phyloP scores from a whole-genome alignment of 805 yeast species.

The Yarrowia alimentaria region DNA sequence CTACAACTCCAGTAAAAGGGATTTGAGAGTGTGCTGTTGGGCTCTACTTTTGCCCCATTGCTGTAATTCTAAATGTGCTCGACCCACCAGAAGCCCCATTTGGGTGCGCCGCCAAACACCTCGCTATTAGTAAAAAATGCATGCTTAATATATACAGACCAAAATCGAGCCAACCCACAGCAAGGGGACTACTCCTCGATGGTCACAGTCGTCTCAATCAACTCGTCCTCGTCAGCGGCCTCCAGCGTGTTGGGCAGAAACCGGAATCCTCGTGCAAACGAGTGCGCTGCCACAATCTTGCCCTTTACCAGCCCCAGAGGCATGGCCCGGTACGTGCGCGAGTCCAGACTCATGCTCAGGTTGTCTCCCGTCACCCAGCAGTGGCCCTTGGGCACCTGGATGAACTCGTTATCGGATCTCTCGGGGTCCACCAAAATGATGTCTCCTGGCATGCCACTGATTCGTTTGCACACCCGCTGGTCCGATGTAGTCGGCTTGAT shows the following conservation, averaged over 20 bases:
- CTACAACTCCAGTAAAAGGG: too few relatives aligned
- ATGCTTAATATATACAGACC: too few relatives aligned
- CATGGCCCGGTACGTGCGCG: slow-evolving; percentile 82
- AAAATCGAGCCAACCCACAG: too few relatives aligned
- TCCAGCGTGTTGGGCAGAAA: slow-evolving; percentile 8
- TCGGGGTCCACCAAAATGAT: slow-evolving; percentile 66
- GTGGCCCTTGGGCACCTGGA: slow-evolving; percentile 88
- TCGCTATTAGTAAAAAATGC: too few relatives aligned
- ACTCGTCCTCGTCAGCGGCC: slow-evolving; percentile 7
- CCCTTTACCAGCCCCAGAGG: slow-evolving; percentile 90
- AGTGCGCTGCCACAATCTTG: slow-evolving; percentile 63
- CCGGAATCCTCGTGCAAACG: slow-evolving; percentile 15
- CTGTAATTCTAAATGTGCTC: too few relatives aligned
- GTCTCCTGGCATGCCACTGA: slow-evolving; percentile 97
- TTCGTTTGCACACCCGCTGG: slow-evolving; percentile 84
- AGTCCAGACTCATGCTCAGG: slow-evolving; percentile 79
- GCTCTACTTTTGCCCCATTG: too few relatives aligned
- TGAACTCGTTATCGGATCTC: slow-evolving; percentile 46
- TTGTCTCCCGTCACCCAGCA: slow-evolving; percentile 98
- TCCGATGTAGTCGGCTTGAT: slow-evolving; percentile 85
- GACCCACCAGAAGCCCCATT: too few relatives aligned
- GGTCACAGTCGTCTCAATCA: slow-evolving; percentile 1
- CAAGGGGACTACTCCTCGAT: slow-evolving; percentile 7
- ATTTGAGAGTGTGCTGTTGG: too few relatives aligned
- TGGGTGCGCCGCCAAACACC: too few relatives aligned